Evolutionary conservation across 306 rosid species (phyloP).

Genomic region (Prunus dulcis): DNA sequence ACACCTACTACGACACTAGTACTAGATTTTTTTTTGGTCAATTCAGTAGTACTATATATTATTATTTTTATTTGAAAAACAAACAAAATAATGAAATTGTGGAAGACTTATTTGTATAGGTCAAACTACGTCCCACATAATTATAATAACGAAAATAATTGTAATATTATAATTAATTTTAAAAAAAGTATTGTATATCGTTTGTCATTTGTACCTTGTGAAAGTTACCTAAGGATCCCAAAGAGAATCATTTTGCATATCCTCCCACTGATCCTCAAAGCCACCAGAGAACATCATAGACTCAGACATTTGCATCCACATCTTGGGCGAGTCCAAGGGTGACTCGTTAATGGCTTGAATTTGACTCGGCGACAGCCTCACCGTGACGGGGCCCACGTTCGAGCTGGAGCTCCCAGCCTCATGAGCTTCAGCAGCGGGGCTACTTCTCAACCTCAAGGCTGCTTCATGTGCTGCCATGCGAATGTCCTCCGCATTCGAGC

Average conservation of each 20-base stretch:
- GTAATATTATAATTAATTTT: neutral
- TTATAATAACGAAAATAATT: neutral
- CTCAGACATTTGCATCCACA: slow-evolving; percentile 77
- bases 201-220: neutral
- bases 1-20: neutral
- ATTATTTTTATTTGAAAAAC: no score
- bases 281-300: slow-evolving; percentile 32
- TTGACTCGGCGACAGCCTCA: slow-evolving; percentile 58
- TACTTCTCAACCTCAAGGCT: slow-evolving; percentile 39
- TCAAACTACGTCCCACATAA: neutral
- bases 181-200: neutral
- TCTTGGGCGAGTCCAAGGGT: slow-evolving; percentile 82
- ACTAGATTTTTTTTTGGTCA: neutral
- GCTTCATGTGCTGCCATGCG: slow-evolving; percentile 76
- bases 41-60: no score
- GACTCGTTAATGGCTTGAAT: slow-evolving; percentile 88
- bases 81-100: neutral
- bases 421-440: neutral
- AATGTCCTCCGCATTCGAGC: slow-evolving; percentile 51
- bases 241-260: slow-evolving; percentile 33
- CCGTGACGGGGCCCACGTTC: slow-evolving; percentile 24
- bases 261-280: slow-evolving; percentile 39
- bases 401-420: neutral
- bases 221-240: slow-evolving; percentile 46
- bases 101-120: neutral